Conservation (phyloP, 345 rosid species). For the Noccaea caerulescens region DNA sequence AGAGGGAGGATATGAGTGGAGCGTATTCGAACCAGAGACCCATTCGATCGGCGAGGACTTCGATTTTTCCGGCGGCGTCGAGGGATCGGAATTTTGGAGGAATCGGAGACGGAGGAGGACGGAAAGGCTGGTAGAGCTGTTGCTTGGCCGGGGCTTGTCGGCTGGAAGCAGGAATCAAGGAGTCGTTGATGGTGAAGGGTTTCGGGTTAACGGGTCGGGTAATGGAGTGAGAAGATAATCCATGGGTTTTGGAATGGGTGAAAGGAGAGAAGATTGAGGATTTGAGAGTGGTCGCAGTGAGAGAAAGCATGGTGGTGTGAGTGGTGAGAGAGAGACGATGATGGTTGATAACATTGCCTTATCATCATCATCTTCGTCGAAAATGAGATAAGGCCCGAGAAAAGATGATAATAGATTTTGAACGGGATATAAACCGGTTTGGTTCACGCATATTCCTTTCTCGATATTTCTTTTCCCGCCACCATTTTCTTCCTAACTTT, state of each 20-base stretch:
- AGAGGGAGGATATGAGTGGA: slow-evolving; percentile 70
- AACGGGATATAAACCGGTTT: slow-evolving; percentile 33
- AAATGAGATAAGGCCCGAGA: slow-evolving; percentile 30
- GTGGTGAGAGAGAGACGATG: slow-evolving; percentile 43
- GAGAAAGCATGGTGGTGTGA: slow-evolving; percentile 47
- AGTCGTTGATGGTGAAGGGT: slow-evolving; percentile 41
- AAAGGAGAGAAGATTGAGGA: slow-evolving; percentile 17
- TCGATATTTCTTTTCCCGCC: slow-evolving; percentile 9
- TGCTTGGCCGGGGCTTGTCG: slow-evolving; percentile 43
- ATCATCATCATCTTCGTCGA: not conserved
- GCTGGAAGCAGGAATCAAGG: slow-evolving; percentile 46
- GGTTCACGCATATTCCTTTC: slow-evolving; percentile 21
- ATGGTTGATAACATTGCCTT: not conserved
- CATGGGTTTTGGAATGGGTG: slow-evolving; percentile 33
- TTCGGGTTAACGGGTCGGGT: slow-evolving; percentile 35
- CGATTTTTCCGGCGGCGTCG: slow-evolving; percentile 65
- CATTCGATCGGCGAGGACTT: slow-evolving; percentile 70
- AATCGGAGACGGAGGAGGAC: slow-evolving; percentile 87
- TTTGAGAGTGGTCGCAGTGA: slow-evolving; percentile 39
- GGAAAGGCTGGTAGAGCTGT: slow-evolving; percentile 78
- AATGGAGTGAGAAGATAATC: not conserved
- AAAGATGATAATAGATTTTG: not conserved
- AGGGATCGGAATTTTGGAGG: slow-evolving; percentile 70
- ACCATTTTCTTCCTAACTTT: not conserved
- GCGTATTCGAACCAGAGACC: slow-evolving; percentile 94